Evolutionary conservation across 2,329 filamentous ascomycete genomes (phyloP).

Genomic region (Elsinoe perseae): DNA sequence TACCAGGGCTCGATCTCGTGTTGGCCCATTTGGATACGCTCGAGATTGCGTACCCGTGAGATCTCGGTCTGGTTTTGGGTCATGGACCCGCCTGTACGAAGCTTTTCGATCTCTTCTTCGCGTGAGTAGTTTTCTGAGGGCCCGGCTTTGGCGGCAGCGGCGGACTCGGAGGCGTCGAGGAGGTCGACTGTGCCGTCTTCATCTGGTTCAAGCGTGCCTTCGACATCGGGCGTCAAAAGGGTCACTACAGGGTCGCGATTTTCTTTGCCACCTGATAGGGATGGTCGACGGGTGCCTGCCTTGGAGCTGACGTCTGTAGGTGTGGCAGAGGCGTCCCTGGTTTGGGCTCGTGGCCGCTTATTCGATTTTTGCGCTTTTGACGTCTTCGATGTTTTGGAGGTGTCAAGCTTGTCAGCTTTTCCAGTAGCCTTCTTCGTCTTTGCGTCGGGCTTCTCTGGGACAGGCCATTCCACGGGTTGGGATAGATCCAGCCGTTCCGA

Average conservation of each 20-base stretch:
- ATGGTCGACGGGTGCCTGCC: conserved; percentile 39
- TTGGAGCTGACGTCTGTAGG: conserved; percentile 40
- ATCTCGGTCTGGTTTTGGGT: conserved; percentile 98
- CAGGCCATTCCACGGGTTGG: conserved; percentile 93
- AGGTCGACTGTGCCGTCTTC: conserved; percentile 47
- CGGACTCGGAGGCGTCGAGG: conserved; percentile 45
- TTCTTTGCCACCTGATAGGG: conserved; percentile 54
- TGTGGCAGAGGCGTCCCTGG: conserved; percentile 48
- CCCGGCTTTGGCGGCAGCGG: conserved; percentile 45
- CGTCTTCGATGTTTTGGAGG: conserved; percentile 26
- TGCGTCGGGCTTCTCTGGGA: conserved; percentile 81
- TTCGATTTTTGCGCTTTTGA: conserved; percentile 39
- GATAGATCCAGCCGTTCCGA: conserved; percentile 74
- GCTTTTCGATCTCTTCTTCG: conserved; percentile 91
- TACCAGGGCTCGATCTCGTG: conserved; percentile 96
- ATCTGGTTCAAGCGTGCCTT: conserved; percentile 44
- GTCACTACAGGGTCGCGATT: conserved; percentile 45
- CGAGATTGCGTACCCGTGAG: conserved; percentile 88
- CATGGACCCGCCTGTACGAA: conserved; percentile 92
- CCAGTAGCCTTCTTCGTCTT: conserved; percentile 63
- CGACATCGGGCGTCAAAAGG: conserved; percentile 38
- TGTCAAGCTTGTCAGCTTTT: conserved; percentile 33
- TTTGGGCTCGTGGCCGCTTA: conserved; percentile 37
- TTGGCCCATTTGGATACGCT: conserved; percentile 86
- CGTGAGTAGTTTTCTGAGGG: conserved; percentile 56